Conservation (phyloP, 345 rosid genomes). For the Pseudoturritis turrita region DNA sequence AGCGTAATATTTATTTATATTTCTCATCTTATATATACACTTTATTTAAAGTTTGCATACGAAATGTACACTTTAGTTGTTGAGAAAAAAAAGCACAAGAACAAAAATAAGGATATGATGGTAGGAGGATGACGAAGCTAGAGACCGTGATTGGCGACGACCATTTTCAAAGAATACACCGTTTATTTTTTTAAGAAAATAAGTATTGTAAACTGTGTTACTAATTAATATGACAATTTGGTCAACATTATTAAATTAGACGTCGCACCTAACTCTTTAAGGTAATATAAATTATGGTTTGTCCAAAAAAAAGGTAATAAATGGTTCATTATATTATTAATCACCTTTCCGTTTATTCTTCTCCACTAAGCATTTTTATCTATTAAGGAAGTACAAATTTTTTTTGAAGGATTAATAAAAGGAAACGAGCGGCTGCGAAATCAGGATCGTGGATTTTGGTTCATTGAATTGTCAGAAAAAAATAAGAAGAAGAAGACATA, state of each 20-base stretch:
- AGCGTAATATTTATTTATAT: neutral
- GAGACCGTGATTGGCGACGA: slow-evolving; percentile 22
- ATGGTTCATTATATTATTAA: slow-evolving; percentile 10
- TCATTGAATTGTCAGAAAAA: neutral
- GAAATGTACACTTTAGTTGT: slow-evolving; percentile 26
- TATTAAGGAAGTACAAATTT: neutral
- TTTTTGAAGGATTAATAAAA: neutral
- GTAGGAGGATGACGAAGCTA: slow-evolving; percentile 25
- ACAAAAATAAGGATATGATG: neutral
- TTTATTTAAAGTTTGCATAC: neutral
- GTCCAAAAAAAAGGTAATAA: slow-evolving; percentile 31
- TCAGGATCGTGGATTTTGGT: slow-evolving; percentile 26
- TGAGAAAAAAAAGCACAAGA: neutral
- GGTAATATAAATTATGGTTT: no score
- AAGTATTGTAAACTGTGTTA: slow-evolving; percentile 4
- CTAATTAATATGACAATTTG: slow-evolving; percentile 4
- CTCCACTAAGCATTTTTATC: slow-evolving; percentile 3
- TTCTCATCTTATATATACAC: neutral
- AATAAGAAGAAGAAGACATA: neutral
- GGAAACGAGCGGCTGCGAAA: slow-evolving; percentile 11
- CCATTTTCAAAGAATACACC: neutral
- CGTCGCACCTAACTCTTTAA: slow-evolving; percentile 32
- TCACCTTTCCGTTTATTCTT: slow-evolving; percentile 17
- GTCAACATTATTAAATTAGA: slow-evolving; percentile 31
- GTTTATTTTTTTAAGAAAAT: neutral